Evolutionary conservation across 2,329 filamentous ascomycete species (phyloP).

Genomic region (Fusarium keratoplasticum): DNA sequence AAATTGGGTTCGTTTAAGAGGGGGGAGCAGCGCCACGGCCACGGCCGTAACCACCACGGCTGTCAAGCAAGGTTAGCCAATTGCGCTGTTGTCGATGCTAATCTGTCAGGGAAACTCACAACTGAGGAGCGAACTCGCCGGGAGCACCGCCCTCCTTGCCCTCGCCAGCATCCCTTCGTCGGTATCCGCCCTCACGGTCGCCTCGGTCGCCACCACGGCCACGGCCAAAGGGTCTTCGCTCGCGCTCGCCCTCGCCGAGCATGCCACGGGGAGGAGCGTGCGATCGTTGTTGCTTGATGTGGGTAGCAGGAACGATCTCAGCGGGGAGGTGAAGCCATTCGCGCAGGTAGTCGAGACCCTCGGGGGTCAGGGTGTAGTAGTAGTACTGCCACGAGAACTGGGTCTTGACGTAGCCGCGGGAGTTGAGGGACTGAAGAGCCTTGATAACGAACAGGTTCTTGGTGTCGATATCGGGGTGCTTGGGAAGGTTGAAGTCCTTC

Average conservation of each 20-base stretch:
- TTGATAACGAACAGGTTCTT: slow-evolving; percentile 99
- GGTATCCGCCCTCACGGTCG: slow-evolving; percentile 90
- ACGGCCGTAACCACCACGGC: slow-evolving; percentile 90
- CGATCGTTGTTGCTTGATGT: slow-evolving; percentile 99
- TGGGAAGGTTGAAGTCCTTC: slow-evolving; percentile 99
- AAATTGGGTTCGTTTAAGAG: slow-evolving; percentile 63
- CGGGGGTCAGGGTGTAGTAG: slow-evolving; percentile 99
- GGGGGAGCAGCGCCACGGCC: slow-evolving; percentile 82
- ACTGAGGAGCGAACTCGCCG: slow-evolving; percentile 91
- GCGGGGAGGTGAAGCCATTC: slow-evolving; percentile 99
- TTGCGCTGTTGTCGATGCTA: neutral
- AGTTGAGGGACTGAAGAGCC: slow-evolving; percentile 97
- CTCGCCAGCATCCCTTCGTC: slow-evolving; percentile 87
- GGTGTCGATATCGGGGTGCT: slow-evolving; percentile 98
- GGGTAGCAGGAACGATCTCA: slow-evolving; percentile 98
- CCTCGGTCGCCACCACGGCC: slow-evolving; percentile 80
- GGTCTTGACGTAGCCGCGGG: slow-evolving; percentile 98
- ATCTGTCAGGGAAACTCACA: slow-evolving; percentile 66
- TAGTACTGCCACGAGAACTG: slow-evolving; percentile 99
- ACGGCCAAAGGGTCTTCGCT: slow-evolving; percentile 87
- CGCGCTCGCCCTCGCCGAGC: slow-evolving; percentile 88
- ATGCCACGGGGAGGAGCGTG: slow-evolving; percentile 98
- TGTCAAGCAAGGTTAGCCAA: slow-evolving; percentile 55
- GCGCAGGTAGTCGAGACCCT: slow-evolving; percentile 99
- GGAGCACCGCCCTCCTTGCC: slow-evolving; percentile 93